Conservation (phyloP, 352 stramenopile genomes). For the Pythium rishiriense region DNA sequence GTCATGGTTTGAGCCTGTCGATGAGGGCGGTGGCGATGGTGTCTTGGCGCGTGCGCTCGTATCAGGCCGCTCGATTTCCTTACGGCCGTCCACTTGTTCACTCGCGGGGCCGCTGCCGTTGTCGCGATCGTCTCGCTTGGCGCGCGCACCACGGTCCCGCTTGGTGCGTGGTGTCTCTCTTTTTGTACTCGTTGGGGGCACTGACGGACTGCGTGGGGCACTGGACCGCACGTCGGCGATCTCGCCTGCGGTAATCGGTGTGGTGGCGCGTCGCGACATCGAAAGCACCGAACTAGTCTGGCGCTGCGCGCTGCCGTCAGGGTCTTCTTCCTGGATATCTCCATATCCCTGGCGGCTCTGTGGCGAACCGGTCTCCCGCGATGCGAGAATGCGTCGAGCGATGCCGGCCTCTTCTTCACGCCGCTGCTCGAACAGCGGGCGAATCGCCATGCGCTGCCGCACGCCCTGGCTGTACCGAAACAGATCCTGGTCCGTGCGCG, state of each 20-base stretch:
- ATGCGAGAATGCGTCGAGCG: conserved; percentile 29
- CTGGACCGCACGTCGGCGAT: conserved; percentile 3
- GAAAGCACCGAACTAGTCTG: background rate
- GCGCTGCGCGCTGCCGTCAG: background rate
- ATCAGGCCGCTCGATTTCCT: background rate
- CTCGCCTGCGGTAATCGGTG: conserved; percentile 17
- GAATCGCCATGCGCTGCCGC: conserved; percentile 66
- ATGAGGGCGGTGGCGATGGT: conserved; percentile 26
- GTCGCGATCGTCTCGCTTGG: background rate
- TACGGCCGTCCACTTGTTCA: background rate
- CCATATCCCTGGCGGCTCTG: background rate
- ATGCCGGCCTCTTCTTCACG: conserved; percentile 42
- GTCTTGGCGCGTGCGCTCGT: conserved; percentile 19
- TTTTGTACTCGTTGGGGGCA: background rate
- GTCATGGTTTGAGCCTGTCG: conserved; percentile 16
- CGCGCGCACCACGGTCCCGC: background rate
- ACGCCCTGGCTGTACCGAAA: conserved; percentile 58
- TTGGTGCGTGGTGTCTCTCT: conserved; percentile 3
- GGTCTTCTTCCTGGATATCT: background rate
- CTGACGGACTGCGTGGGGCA: background rate
- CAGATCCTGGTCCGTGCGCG: conserved; percentile 54
- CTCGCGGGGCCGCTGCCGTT: background rate
- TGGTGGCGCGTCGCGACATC: conserved; percentile 7
- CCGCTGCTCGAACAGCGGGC: conserved; percentile 66
- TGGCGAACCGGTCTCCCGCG: conserved; percentile 15